Conservation (phyloP, 2,329 filamentous ascomycete species). For the Cladosporium sp. region DNA sequence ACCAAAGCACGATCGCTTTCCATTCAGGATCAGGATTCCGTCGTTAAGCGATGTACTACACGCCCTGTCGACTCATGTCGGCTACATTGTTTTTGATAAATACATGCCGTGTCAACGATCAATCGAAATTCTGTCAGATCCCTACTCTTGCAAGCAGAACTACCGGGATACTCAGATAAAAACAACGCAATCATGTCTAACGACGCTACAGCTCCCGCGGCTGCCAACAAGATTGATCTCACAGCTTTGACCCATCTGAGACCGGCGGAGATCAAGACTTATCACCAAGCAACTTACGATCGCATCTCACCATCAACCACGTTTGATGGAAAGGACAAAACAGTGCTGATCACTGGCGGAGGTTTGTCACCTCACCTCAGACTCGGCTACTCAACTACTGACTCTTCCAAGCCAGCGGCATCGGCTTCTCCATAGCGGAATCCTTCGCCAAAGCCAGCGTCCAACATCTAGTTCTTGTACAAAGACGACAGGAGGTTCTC, state of each 20-base stretch:
- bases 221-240: background rate
- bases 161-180: too few species aligned
- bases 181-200: background rate
- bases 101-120: background rate
- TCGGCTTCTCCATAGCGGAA: conserved; percentile 27
- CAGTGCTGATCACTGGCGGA: conserved; percentile 30
- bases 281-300: conserved; percentile 25
- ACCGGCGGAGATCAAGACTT: conserved; percentile 23
- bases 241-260: background rate
- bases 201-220: background rate
- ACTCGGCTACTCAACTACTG: background rate
- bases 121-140: background rate
- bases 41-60: background rate
- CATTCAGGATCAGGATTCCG: background rate
- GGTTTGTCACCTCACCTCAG: background rate
- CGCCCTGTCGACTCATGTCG: background rate
- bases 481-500: conserved; percentile 32
- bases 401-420: conserved; percentile 21
- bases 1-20: background rate
- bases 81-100: background rate
- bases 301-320: conserved; percentile 24
- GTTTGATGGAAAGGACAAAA: conserved; percentile 28
- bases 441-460: conserved; percentile 29
- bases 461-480: conserved; percentile 25
- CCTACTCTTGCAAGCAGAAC: background rate